Evolutionary conservation across 1,139 yeast genomes (phyloP).

Genomic region (Arxiozyma bovina): DNA sequence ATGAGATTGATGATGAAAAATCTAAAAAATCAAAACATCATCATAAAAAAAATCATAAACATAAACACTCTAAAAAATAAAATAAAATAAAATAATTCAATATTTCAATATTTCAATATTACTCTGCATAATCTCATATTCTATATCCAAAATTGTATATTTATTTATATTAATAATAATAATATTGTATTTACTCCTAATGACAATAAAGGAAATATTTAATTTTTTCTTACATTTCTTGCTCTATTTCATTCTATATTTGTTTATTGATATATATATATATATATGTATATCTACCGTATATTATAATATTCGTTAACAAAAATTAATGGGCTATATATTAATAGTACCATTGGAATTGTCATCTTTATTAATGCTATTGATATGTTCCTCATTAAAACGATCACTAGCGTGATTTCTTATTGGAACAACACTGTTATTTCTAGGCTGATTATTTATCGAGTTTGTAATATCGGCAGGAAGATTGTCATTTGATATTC

Average conservation of each 20-base stretch:
- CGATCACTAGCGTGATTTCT: too few species aligned
- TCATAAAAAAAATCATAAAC: conserved; percentile 1
- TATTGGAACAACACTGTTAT: neutral
- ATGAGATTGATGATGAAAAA: conserved; percentile 4
- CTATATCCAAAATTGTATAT: neutral
- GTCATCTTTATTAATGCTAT: neutral
- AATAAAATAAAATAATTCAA: neutral
- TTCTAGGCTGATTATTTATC: neutral
- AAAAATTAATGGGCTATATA: neutral
- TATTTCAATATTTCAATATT: neutral
- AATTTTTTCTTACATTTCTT: neutral
- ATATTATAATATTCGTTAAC: neutral
- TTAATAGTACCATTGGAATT: conserved; percentile 1
- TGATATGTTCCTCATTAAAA: neutral
- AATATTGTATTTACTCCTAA: neutral
- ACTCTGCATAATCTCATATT: neutral
- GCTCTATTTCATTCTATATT: neutral
- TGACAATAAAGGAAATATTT: too few species aligned
- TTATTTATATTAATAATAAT: neutral
- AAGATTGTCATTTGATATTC: neutral
- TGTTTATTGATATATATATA: neutral
- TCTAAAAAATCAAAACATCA: conserved; percentile 3
- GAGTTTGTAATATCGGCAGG: neutral
- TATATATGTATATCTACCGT: neutral
- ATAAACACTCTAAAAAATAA: neutral